These are phyloP conservation scores for Mycosphaerella sp. DNA, from an alignment of 2,329 filamentous ascomycete genomes.

Conservation along the genomic window DNA sequence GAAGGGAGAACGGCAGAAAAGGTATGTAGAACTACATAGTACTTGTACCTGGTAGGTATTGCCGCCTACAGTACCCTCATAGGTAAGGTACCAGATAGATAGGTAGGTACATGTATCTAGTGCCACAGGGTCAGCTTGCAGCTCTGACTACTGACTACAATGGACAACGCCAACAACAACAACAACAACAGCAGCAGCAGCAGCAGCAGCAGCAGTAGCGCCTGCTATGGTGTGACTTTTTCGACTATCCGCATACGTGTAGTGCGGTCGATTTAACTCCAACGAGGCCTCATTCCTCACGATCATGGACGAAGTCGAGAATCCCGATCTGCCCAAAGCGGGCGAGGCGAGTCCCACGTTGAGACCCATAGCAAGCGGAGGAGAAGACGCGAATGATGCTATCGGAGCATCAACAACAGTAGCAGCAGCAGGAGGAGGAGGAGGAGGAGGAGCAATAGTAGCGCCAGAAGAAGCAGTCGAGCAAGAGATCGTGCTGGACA, in stretches of 20 bases:
- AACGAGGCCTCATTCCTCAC: not conserved
- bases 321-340: constrained; percentile 31
- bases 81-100: too few relatives aligned
- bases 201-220: not conserved
- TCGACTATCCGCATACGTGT: not conserved
- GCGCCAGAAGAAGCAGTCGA: constrained; percentile 18
- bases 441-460: not conserved
- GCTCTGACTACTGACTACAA: too few relatives aligned
- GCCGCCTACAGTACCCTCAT: too few relatives aligned
- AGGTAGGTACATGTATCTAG: too few relatives aligned
- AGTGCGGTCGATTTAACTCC: not conserved
- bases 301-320: constrained; percentile 36
- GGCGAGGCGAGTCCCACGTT: constrained; percentile 32
- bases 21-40: too few relatives aligned
- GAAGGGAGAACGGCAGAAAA: too few relatives aligned
- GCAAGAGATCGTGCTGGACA: constrained; percentile 16
- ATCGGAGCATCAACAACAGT: constrained; percentile 2
- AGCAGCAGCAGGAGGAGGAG: too few relatives aligned
- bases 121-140: too few relatives aligned
- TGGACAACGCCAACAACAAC: too few relatives aligned
- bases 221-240: not conserved
- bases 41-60: too few relatives aligned
- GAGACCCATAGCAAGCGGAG: constrained; percentile 21
- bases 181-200: not conserved
- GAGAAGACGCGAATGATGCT: constrained; percentile 15